phyloP scores from a whole-genome alignment of 768 basidiomycete genomes.

The Fibroporia radiculosa region DNA sequence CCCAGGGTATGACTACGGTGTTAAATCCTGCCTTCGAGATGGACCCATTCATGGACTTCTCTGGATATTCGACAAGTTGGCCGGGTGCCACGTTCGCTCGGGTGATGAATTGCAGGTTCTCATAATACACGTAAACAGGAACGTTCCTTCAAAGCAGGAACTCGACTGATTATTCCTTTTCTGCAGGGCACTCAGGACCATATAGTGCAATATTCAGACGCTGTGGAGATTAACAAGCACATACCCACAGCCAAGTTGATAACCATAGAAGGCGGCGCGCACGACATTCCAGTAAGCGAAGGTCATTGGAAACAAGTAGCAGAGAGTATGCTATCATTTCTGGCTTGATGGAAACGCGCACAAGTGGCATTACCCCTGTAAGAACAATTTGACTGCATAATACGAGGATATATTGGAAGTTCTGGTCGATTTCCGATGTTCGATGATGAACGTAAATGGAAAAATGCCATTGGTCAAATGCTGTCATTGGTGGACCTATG shows the following conservation, averaged over 20 bases:
- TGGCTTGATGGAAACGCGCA: too few species aligned
- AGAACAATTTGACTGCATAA: background rate
- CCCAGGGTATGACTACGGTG: slow-evolving; percentile 59
- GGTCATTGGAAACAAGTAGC: slow-evolving; percentile 15
- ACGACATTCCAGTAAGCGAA: slow-evolving; percentile 29
- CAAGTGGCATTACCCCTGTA: too few species aligned
- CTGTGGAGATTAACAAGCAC: slow-evolving; percentile 36
- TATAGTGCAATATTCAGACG: slow-evolving; percentile 47
- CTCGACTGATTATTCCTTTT: background rate
- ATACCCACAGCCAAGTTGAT: slow-evolving; percentile 40
- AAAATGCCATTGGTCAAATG: too few species aligned
- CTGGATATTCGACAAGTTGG: slow-evolving; percentile 17
- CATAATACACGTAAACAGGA: slow-evolving; percentile 10
- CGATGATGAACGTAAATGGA: too few species aligned
- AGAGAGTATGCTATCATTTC: slow-evolving; percentile 10
- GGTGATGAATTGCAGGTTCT: slow-evolving; percentile 9
- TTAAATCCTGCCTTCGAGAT: slow-evolving; percentile 43
- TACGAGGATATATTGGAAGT: too few species aligned
- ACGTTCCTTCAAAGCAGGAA: background rate
- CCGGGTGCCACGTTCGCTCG: background rate
- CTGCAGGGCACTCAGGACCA: slow-evolving; percentile 51
- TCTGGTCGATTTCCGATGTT: too few species aligned
- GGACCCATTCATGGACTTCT: slow-evolving; percentile 21
- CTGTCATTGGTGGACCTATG: too few species aligned
- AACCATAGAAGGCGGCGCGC: slow-evolving; percentile 42